These are phyloP conservation scores for Ochetophila trinervis DNA, from an alignment of 306 rosid species.

Conservation along the genomic window DNA sequence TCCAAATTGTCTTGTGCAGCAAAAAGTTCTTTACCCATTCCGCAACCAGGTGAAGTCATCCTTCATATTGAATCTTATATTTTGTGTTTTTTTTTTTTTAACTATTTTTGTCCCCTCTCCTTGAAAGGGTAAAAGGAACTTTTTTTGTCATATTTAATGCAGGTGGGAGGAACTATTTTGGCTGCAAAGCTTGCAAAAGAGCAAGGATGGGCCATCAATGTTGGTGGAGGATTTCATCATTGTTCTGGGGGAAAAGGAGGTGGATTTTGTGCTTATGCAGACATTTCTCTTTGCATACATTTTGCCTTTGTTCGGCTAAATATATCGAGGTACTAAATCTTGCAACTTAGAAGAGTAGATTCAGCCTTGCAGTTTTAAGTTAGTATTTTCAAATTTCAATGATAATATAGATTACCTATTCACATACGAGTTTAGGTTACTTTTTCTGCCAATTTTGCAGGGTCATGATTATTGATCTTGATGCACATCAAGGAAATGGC, in stretches of 20 bases:
- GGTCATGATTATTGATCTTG: constrained; percentile 95
- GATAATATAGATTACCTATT: constrained; percentile 3
- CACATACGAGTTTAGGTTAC: constrained; percentile 6
- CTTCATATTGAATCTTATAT: constrained; percentile 1
- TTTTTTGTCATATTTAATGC: constrained; percentile 21
- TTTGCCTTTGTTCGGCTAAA: constrained; percentile 68
- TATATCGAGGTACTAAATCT: constrained; percentile 61
- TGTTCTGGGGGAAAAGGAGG: constrained; percentile 80
- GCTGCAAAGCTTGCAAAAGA: constrained; percentile 89
- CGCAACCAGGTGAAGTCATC: constrained; percentile 62
- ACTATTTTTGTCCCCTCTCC: neutral
- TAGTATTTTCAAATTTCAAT: constrained; percentile 18
- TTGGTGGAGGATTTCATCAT: constrained; percentile 98
- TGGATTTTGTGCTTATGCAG: constrained; percentile 90
- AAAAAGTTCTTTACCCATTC: constrained; percentile 74
- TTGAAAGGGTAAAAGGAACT: constrained; percentile 5
- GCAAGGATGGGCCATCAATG: constrained; percentile 94
- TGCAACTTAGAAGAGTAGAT: neutral
- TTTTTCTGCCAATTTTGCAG: constrained; percentile 42
- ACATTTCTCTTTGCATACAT: constrained; percentile 80
- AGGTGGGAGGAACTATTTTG: constrained; percentile 92
- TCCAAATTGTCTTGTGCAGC: constrained; percentile 72
- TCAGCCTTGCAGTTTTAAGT: constrained; percentile 10
- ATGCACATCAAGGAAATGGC: constrained; percentile 99
- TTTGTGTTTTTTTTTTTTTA: neutral